Conservation (phyloP, 2,329 filamentous ascomycete genomes). For the Colletotrichum destructivum region DNA sequence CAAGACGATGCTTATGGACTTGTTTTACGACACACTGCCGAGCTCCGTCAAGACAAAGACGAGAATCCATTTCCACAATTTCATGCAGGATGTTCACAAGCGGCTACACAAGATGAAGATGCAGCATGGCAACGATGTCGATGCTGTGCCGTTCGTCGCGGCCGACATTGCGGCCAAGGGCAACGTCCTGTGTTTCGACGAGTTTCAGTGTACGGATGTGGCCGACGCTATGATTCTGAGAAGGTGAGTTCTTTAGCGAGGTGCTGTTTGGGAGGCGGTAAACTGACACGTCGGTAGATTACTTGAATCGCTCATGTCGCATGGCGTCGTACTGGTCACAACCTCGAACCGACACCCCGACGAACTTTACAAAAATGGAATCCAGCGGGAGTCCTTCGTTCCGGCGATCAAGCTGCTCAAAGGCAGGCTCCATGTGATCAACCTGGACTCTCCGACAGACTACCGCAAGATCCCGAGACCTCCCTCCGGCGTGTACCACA, state of each 20-base stretch:
- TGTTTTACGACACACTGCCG: conserved; percentile 95
- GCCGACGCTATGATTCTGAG: conserved; percentile 98
- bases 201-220: conserved; percentile 98
- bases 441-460: conserved; percentile 94
- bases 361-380: conserved; percentile 97
- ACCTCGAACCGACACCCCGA: conserved; percentile 97
- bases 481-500: conserved; percentile 93
- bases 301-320: conserved; percentile 92
- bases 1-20: conserved; percentile 99
- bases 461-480: conserved; percentile 97
- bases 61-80: conserved; percentile 98
- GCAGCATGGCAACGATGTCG: conserved; percentile 88
- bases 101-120: conserved; percentile 92
- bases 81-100: conserved; percentile 98
- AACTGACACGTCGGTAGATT: conserved; percentile 63
- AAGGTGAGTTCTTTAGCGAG: conserved; percentile 60
- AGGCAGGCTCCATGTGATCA: conserved; percentile 86
- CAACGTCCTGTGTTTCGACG: conserved; percentile 95
- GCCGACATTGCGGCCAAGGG: conserved; percentile 91
- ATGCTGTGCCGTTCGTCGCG: conserved; percentile 91
- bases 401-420: conserved; percentile 96
- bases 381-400: conserved; percentile 95
- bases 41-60: conserved; percentile 85
- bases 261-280: background rate
- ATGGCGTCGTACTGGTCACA: conserved; percentile 96